Base-by-base conservation (phyloP, 2,329 filamentous ascomycete genomes). In the Talaromyces verruculosus region DNA sequence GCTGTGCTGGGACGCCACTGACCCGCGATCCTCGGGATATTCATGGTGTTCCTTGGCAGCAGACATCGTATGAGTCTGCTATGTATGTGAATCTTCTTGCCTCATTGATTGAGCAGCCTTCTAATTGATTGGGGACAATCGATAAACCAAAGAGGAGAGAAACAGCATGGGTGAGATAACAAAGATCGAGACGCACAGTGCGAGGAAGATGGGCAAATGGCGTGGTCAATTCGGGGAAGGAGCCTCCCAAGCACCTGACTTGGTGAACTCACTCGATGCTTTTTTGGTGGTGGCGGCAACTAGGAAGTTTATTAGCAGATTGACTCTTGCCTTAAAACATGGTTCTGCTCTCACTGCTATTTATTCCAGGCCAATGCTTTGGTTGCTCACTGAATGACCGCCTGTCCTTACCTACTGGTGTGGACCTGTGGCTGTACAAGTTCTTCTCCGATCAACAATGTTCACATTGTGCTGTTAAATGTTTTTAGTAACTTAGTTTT, bases 21-120 rank as follows among this genome's bases (percentile, higher is more conserved):
- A 64, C 22, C 59, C 25, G 25, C 63, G 62, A 57, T 58, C 49
- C 35, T 55, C 41, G 28, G 65, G 58, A 25, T 64, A 67, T 39
- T 64, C 63, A 65, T 67, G 65, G 33, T 67, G 61, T 33, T 67
- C 65, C 47, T 66, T 61, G 4, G 65, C 65, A 25, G 65, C 62
- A 58, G 49, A 47, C 62, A 64, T 64, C 22, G 43, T 57, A 25
- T 25, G 11, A 37, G n/a, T 37, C 33, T 22, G 53, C 19, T 19
- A 35, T 37, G 6, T 5, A 33, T 2, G 5, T 7, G 2, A 35
- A 15, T 35, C n/a, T 55, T 37, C 2, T 15, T 25, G 11, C n/a
- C 53, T 57, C 53, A 57, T 37, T 25, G 53, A 57, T 8, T 1
- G n/a, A 39, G 5, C 2, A 37, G 30, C 6, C 5, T 30, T 13